Evolutionary conservation across 2,329 filamentous ascomycete species (phyloP).

Genomic region (Botryotinia convoluta): DNA sequence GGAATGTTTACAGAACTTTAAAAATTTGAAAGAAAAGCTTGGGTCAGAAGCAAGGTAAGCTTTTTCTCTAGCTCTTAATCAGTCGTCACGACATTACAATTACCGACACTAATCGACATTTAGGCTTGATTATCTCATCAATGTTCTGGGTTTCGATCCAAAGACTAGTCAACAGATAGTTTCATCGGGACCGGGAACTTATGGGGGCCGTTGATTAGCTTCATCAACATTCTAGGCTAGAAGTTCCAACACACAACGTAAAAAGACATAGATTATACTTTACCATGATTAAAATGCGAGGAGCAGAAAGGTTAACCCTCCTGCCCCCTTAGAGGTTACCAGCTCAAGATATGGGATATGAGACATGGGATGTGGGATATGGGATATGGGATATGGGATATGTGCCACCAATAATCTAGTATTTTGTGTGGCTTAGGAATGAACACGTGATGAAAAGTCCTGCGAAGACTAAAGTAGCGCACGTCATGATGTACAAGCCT

Average conservation of each 20-base stretch:
- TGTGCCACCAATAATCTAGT: neutral
- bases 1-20: constrained; percentile 71
- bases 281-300: neutral
- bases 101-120: constrained; percentile 20
- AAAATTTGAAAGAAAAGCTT: constrained; percentile 66
- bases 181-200: constrained; percentile 18
- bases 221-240: neutral
- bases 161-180: constrained; percentile 32
- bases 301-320: neutral
- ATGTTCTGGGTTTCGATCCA: constrained; percentile 51
- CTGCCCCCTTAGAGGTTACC: neutral
- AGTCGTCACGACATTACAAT: neutral
- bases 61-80: constrained; percentile 20
- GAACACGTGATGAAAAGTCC: neutral
- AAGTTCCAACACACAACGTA: neutral
- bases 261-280: constrained; percentile 2
- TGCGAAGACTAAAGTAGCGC: neutral
- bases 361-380: neutral
- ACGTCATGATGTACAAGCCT: neutral
- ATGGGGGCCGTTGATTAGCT: constrained; percentile 26
- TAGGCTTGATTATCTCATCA: constrained; percentile 63
- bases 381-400: neutral
- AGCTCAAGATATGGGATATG: neutral
- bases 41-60: constrained; percentile 75
- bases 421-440: neutral